A percentile compares a stretch with the other conserved stretches of the same genome.
phyloP scores from a whole-genome alignment of 768 basidiomycete genomes.

The Tulasnella sp. region DNA sequence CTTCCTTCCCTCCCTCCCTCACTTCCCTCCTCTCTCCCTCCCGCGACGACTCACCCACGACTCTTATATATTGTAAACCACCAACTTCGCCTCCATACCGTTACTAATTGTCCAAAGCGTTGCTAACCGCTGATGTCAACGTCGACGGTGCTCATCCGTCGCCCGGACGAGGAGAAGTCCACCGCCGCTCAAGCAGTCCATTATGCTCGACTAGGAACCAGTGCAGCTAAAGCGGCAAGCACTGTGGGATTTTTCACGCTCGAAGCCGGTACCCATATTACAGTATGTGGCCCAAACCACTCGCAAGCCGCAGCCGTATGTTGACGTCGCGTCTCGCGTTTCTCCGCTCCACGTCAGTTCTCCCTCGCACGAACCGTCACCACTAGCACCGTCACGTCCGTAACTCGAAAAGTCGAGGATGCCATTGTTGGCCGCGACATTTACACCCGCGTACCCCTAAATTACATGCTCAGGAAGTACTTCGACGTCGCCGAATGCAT shows the following conservation, averaged over 20 bases:
- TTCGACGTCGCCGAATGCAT: slow-evolving; percentile 66
- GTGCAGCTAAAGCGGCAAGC: slow-evolving; percentile 60
- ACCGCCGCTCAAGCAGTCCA: slow-evolving; percentile 15
- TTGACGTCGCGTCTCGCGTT: slow-evolving; percentile 27
- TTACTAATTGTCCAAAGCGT: neutral
- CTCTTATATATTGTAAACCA: neutral
- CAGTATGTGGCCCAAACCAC: slow-evolving; percentile 46
- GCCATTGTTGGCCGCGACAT: slow-evolving; percentile 50
- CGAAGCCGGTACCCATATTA: slow-evolving; percentile 63
- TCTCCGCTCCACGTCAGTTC: slow-evolving; percentile 48
- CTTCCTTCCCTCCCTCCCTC: neutral
- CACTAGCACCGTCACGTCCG: slow-evolving; percentile 56
- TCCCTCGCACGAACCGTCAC: slow-evolving; percentile 61
- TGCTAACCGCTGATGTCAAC: neutral
- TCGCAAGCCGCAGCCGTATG: slow-evolving; percentile 14
- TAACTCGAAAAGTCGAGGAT: slow-evolving; percentile 61
- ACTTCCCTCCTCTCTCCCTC: neutral
- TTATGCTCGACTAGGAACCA: slow-evolving; percentile 40
- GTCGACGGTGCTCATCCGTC: slow-evolving; percentile 16
- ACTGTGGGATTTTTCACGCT: slow-evolving; percentile 65
- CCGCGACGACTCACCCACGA: too few species aligned
- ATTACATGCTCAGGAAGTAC: slow-evolving; percentile 56
- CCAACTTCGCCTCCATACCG: neutral
- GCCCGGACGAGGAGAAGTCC: neutral
- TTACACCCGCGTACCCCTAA: slow-evolving; percentile 55